Conservation (phyloP, 257 asterid species). For the Solanum microdontum region DNA sequence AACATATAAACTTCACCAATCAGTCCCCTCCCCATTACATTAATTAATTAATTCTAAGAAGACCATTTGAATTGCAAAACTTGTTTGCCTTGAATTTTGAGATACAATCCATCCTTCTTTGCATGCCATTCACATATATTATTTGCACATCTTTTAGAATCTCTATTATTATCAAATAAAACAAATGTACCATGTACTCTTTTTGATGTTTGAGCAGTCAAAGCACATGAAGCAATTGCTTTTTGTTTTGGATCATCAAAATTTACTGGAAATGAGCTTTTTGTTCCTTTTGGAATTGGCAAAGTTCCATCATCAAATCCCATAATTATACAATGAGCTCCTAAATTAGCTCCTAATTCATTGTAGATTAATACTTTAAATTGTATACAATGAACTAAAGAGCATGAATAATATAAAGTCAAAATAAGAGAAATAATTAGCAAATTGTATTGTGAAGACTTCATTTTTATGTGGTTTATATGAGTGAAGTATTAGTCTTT, state of each 20-base stretch:
- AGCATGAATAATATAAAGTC: neutral
- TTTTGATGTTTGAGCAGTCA: neutral
- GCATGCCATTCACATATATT: neutral
- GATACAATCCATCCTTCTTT: neutral
- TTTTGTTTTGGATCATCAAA: neutral
- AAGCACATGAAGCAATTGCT: neutral
- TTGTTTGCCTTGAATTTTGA: neutral
- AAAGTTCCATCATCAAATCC: neutral
- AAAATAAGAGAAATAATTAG: neutral
- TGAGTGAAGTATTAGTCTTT: neutral
- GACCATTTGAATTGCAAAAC: neutral
- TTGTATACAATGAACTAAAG: neutral
- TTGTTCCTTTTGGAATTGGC: neutral
- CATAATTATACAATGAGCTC: neutral
- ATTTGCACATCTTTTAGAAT: neutral
- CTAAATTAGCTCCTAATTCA: neutral
- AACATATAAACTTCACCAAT: neutral
- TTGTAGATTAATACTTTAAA: neutral
- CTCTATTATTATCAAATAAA: neutral
- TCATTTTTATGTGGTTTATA: neutral
- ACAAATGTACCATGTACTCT: neutral
- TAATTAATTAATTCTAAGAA: neutral
- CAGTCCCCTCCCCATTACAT: neutral
- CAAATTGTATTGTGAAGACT: neutral
- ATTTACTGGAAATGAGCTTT: neutral